These are phyloP conservation scores for Dryadomyces quercus-mongolicae DNA, from an alignment of 2,329 filamentous ascomycete species.

Conservation along the genomic window DNA sequence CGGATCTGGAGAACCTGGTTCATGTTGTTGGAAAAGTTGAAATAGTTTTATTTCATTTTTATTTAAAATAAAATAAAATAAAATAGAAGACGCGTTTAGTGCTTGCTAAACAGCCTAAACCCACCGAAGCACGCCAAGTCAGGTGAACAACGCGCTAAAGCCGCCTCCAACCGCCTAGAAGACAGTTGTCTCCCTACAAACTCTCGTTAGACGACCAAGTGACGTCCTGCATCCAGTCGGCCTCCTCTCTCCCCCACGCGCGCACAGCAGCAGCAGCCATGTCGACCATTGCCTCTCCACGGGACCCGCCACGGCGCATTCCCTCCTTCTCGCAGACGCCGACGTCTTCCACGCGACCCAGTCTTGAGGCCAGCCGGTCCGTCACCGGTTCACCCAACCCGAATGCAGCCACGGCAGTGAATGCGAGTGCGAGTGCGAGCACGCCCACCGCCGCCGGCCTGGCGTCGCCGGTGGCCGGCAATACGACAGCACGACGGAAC, in stretches of 20 bases:
- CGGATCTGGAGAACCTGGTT: conserved; percentile 36
- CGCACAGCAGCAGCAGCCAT: too few relatives aligned
- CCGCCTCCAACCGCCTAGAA: background rate
- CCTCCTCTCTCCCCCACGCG: background rate
- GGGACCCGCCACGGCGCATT: conserved; percentile 46
- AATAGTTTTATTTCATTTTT: too few relatives aligned
- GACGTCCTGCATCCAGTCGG: background rate
- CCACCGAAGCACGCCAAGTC: background rate
- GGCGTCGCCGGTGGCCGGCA: conserved; percentile 12
- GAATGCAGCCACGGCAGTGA: conserved; percentile 16
- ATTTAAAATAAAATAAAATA: too few relatives aligned
- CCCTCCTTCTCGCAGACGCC: conserved; percentile 41
- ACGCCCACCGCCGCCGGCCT: conserved; percentile 13
- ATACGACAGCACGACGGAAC: conserved; percentile 41
- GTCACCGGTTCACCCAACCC: conserved; percentile 42
- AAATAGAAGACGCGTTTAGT: background rate
- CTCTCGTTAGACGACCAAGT: background rate
- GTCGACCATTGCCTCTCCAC: conserved; percentile 54
- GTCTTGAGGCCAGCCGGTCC: conserved; percentile 54
- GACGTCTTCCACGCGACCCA: conserved; percentile 64
- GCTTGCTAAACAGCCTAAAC: too few relatives aligned
- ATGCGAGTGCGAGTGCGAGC: conserved; percentile 13
- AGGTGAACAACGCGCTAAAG: background rate
- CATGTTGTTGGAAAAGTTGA: conserved; percentile 15
- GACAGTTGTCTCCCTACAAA: background rate